These are phyloP conservation scores for Aspergillus pseudoterreus DNA, from an alignment of 2,329 filamentous ascomycete genomes.

Conservation along the genomic window DNA sequence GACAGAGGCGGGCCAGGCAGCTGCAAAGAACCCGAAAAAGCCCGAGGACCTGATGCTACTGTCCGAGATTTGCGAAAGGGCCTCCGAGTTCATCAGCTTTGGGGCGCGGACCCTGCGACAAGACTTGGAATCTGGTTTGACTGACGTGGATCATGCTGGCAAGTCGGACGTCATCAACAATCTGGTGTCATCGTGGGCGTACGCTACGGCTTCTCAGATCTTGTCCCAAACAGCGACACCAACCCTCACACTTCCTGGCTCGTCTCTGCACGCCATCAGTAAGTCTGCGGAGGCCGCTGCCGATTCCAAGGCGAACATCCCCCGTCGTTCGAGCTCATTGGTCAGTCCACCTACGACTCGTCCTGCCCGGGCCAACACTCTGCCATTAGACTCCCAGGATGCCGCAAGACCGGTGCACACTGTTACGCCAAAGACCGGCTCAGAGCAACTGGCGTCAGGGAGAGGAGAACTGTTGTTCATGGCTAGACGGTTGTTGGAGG, in stretches of 20 bases:
- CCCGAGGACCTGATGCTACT: constrained; percentile 72
- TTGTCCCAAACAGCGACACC: constrained; percentile 39
- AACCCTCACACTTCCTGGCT: constrained; percentile 33
- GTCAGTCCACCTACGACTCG: constrained; percentile 18
- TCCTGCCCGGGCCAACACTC: constrained; percentile 29
- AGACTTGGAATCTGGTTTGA: constrained; percentile 67
- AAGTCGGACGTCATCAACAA: constrained; percentile 42
- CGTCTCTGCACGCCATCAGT: constrained; percentile 30
- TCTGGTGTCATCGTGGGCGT: constrained; percentile 46
- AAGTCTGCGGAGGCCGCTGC: constrained; percentile 20
- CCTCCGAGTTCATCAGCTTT: constrained; percentile 78
- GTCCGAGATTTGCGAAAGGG: constrained; percentile 80
- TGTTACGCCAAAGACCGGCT: constrained; percentile 49
- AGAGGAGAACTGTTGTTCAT: constrained; percentile 78
- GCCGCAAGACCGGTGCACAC: constrained; percentile 39
- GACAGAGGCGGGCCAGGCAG: constrained; percentile 31
- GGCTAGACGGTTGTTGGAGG: constrained; percentile 74
- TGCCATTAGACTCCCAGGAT: constrained; percentile 46
- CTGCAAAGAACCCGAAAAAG: constrained; percentile 54
- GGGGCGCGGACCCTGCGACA: constrained; percentile 74
- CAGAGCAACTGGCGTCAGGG: constrained; percentile 77
- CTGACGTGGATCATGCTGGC: constrained; percentile 32
- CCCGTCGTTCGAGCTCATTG: constrained; percentile 40
- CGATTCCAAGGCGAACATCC: constrained; percentile 27
- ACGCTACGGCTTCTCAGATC: constrained; percentile 42